phyloP scores from a whole-genome alignment of 176 grass and related monocot species.

The Otatea glauca region DNA sequence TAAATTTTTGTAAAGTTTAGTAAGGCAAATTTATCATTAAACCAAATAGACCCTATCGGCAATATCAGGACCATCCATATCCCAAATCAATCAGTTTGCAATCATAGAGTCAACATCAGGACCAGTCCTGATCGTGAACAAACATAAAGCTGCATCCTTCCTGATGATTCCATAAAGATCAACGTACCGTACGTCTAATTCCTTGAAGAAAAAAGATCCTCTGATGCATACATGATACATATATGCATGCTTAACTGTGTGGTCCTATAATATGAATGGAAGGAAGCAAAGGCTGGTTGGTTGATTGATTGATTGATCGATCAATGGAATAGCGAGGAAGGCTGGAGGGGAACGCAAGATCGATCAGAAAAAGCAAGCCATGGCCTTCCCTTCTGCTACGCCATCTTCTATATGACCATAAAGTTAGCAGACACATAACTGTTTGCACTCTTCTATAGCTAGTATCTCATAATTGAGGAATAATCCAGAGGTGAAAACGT shows the following conservation, averaged over 20 bases:
- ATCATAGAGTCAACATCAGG: constrained; percentile 42
- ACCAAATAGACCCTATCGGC: no score
- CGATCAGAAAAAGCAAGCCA: constrained; percentile 25
- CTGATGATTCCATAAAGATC: constrained; percentile 36
- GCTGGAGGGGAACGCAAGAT: no score
- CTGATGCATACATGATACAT: not conserved
- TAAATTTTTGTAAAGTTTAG: no score
- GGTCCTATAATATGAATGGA: constrained; percentile 34
- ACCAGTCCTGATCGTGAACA: constrained; percentile 28
- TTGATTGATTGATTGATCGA: not conserved
- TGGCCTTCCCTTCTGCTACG: constrained; percentile 14
- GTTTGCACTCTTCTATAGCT: not conserved
- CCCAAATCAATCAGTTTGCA: constrained; percentile 25
- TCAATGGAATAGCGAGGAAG: no score
- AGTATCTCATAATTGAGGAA: not conserved
- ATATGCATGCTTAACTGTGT: constrained; percentile 14
- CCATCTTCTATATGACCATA: not conserved
- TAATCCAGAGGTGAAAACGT: no score
- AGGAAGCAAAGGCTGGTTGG: not conserved
- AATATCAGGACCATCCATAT: no score
- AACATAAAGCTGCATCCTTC: constrained; percentile 35
- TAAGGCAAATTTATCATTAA: no score
- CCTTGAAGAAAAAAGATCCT: not conserved
- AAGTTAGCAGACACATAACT: not conserved
- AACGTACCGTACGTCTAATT: constrained; percentile 13